Conservation (phyloP, 225 moss, liverwort and hornwort species). For the Climacium dendroides region DNA sequence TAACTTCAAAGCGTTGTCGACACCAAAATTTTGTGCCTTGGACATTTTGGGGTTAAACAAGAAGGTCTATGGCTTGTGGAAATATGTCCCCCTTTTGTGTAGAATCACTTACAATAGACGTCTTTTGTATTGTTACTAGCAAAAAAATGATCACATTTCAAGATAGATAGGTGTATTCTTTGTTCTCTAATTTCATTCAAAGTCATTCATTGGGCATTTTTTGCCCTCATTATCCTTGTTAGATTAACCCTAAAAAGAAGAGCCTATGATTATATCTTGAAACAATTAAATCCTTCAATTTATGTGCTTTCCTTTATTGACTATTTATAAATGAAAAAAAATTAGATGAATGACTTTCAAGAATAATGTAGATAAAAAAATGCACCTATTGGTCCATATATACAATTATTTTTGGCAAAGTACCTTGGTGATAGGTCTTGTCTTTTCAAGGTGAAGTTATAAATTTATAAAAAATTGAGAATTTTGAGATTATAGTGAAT, state of each 20-base stretch:
- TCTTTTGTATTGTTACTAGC: too few relatives aligned
- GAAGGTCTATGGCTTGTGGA: too few relatives aligned
- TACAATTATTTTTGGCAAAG: too few relatives aligned
- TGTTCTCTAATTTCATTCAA: not conserved
- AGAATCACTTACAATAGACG: too few relatives aligned
- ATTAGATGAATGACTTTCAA: too few relatives aligned
- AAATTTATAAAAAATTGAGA: not conserved
- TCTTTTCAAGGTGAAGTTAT: too few relatives aligned
- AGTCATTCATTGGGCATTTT: not conserved
- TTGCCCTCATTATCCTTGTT: not conserved
- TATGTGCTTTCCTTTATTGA: not conserved
- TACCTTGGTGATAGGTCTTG: too few relatives aligned
- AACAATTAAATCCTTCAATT: not conserved
- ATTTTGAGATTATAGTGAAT: not conserved
- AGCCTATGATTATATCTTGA: not conserved
- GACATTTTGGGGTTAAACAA: too few relatives aligned
- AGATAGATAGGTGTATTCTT: not conserved
- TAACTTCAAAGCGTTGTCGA: too few relatives aligned
- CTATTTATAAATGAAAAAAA: not conserved
- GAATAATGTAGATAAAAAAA: too few relatives aligned
- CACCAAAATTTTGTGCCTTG: too few relatives aligned
- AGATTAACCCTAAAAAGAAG: not conserved
- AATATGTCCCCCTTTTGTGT: not conserved
- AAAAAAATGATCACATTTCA: not conserved
- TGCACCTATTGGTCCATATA: too few relatives aligned